A percentile compares a stretch with the other conserved stretches of the same genome.
These are phyloP conservation scores for Salvia miltiorrhiza DNA, from an alignment of 257 asterid genomes.

Conservation along the genomic window DNA sequence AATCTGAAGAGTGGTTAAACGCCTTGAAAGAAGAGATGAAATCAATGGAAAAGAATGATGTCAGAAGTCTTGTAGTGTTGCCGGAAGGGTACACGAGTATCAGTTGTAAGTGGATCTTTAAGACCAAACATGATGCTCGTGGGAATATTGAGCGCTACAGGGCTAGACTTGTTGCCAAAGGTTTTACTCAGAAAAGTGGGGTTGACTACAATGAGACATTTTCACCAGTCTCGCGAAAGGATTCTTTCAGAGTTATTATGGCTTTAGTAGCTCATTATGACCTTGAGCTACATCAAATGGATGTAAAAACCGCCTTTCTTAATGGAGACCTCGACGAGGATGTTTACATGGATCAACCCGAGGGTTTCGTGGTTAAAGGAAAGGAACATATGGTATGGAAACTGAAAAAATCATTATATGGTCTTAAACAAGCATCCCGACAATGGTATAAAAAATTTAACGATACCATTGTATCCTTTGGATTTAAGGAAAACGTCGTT, in stretches of 20 bases:
- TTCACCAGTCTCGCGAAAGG: neutral
- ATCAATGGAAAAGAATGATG: neutral
- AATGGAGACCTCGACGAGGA: neutral
- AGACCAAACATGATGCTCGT: neutral
- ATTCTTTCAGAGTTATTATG: neutral
- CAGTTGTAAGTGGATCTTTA: neutral
- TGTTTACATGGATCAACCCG: neutral
- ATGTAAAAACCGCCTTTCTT: neutral
- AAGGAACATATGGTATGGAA: neutral
- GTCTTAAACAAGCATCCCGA: neutral
- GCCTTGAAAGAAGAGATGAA: neutral
- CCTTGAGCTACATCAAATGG: neutral
- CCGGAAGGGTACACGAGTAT: neutral
- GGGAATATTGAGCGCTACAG: neutral
- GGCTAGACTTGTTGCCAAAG: neutral
- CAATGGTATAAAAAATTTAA: neutral
- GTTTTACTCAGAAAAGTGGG: neutral
- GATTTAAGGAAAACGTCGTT: too few relatives aligned
- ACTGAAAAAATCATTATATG: too few relatives aligned
- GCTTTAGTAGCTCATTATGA: slow-evolving; percentile 3
- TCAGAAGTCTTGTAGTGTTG: neutral
- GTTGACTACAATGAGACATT: neutral
- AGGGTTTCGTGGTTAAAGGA: neutral
- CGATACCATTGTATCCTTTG: neutral
- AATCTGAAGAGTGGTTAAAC: neutral